These are phyloP conservation scores for Ophiostoma perfectum DNA, from an alignment of 2,329 filamentous ascomycete genomes.

Conservation along the genomic window DNA sequence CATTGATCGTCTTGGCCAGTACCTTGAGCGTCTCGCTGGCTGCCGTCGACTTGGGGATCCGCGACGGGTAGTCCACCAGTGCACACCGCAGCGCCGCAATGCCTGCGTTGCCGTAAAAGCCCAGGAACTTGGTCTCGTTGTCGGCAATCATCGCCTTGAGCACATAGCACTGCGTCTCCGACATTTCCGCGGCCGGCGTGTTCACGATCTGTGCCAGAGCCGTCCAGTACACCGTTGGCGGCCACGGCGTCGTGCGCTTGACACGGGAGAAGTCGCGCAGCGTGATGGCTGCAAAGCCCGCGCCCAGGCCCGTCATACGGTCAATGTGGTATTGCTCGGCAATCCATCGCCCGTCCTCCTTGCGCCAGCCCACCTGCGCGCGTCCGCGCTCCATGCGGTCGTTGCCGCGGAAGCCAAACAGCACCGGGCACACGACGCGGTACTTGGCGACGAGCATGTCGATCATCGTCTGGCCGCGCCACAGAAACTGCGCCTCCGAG, in stretches of 20 bases:
- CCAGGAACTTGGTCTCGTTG: slow-evolving; percentile 68
- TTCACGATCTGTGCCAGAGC: slow-evolving; percentile 71
- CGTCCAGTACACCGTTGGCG: slow-evolving; percentile 76
- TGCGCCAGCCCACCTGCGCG: slow-evolving; percentile 66
- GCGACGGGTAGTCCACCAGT: slow-evolving; percentile 66
- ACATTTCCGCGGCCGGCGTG: slow-evolving; percentile 60
- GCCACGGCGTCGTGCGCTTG: slow-evolving; percentile 66
- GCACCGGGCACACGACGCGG: slow-evolving; percentile 69
- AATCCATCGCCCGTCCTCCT: slow-evolving; percentile 55
- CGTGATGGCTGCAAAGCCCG: slow-evolving; percentile 77
- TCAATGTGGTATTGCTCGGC: slow-evolving; percentile 69
- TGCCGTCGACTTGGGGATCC: slow-evolving; percentile 43
- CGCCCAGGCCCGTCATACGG: slow-evolving; percentile 75
- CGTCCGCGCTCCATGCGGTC: slow-evolving; percentile 68
- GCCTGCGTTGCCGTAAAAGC: slow-evolving; percentile 73
- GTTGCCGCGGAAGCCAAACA: slow-evolving; percentile 76
- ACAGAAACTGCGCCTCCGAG: slow-evolving; percentile 56
- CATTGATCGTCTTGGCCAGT: slow-evolving; percentile 47
- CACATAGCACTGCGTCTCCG: slow-evolving; percentile 68
- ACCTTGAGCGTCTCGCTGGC: slow-evolving; percentile 50
- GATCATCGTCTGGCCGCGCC: slow-evolving; percentile 61
- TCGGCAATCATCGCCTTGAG: slow-evolving; percentile 67
- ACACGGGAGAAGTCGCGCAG: slow-evolving; percentile 75
- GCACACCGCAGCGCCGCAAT: slow-evolving; percentile 65
- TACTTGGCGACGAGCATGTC: slow-evolving; percentile 80